Evolutionary conservation across 177 flowering plant genomes (phyloP), one percentile per base, ranked within the genome.

Genomic region (Telopea speciosissima): DNA sequence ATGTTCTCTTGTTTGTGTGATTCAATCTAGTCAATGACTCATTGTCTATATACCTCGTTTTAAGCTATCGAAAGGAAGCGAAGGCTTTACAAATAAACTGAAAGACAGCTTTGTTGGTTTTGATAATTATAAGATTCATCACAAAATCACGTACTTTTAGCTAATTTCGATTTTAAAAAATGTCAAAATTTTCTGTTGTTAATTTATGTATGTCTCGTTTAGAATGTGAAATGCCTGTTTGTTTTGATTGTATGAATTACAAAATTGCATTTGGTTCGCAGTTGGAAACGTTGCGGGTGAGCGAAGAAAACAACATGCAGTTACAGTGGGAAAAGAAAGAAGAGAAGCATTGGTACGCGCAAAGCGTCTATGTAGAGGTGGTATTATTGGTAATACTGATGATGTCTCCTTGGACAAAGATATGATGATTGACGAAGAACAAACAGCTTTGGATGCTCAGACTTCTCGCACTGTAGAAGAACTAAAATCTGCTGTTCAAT

Each of bases 331-430:
- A 40, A 95, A 93, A 69, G 99, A 95, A 75, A 85, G 97, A 75
- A 82, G 97, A 74, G 98, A 91, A 42, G 89, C 92, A 0, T 73
- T 93, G 80, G 84, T 95, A 59, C 86, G 97, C 28, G 85, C 94
- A 6, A 93, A 95, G 80, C 87, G 98, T 3, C 69, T 95, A 0
- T 95, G 99, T 79, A 85, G 94, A 78, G 91, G 79, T 54, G 96
- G 90, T 62, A 74, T 85, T 73, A 76, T 81, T 72, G 81, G 69
- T 44, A 87, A 65, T 69, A 71, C 23, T 36, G 85, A 78, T 31
- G 85, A 78, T 73, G 77, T 25, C 66, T 62, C 66, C 28, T n/a
- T 42, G 67, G 91, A 84, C 16, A 73, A 67, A 73, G 92, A 93
- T 26, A 91, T 90, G 90, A 72, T 85, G 73, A 74, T 83, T 65